phyloP scores from a whole-genome alignment of 2,329 filamentous ascomycete species.

The Rugonectria rugulosa region DNA sequence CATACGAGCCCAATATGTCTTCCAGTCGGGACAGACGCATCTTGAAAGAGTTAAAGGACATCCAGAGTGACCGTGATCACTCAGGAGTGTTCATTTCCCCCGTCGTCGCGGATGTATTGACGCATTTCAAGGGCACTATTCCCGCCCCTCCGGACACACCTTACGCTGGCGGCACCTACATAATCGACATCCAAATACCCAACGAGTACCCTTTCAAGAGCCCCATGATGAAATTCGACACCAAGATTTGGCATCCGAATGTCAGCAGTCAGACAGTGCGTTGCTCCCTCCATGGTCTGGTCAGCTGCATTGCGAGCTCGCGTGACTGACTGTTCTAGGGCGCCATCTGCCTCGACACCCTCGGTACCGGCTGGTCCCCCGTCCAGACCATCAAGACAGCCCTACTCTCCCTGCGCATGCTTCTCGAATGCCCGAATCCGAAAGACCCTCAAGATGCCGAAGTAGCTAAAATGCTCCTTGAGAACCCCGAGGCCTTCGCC shows the following conservation, averaged over 20 bases:
- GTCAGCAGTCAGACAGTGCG: slow-evolving; percentile 90
- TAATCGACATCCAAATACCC: slow-evolving; percentile 87
- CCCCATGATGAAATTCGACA: slow-evolving; percentile 89
- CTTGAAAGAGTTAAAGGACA: slow-evolving; percentile 79
- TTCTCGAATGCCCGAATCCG: slow-evolving; percentile 92
- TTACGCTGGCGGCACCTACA: slow-evolving; percentile 85
- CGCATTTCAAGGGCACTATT: slow-evolving; percentile 84
- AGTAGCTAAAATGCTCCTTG: slow-evolving; percentile 88
- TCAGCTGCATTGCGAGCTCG: background rate
- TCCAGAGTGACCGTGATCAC: slow-evolving; percentile 72
- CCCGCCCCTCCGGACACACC: slow-evolving; percentile 89
- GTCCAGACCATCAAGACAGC: slow-evolving; percentile 97
- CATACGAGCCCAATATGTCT: slow-evolving; percentile 49
- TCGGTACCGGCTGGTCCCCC: slow-evolving; percentile 90
- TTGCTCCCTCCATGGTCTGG: slow-evolving; percentile 31
- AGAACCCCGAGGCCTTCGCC: slow-evolving; percentile 79
- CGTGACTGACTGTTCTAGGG: slow-evolving; percentile 64
- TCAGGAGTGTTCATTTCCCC: slow-evolving; percentile 79
- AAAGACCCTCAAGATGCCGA: slow-evolving; percentile 97
- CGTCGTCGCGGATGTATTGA: slow-evolving; percentile 73
- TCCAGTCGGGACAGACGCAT: slow-evolving; percentile 68
- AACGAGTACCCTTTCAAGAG: slow-evolving; percentile 92
- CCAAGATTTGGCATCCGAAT: slow-evolving; percentile 97
- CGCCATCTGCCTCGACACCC: slow-evolving; percentile 94
- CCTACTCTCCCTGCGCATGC: slow-evolving; percentile 88